Evolutionary conservation across 371 early-diverging fungal genomes (phyloP).

Genomic region (Syncephalastrum monosporum): DNA sequence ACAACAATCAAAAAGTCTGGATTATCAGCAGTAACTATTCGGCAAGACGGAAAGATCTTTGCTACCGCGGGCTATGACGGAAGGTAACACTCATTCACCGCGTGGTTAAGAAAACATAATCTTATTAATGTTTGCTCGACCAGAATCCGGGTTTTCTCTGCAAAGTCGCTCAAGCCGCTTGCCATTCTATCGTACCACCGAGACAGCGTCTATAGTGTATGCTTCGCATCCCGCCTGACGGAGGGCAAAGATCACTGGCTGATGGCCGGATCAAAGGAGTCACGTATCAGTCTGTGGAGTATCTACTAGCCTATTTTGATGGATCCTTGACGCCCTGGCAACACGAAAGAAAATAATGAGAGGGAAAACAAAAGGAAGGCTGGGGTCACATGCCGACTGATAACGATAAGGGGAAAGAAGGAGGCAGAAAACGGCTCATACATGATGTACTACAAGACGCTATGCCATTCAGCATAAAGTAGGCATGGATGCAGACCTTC

Average conservation of each 20-base stretch:
- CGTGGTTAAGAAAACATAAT: background rate
- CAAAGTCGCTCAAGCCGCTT: constrained; percentile 45
- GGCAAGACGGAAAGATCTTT: constrained; percentile 49
- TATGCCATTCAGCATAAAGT: too few relatives aligned
- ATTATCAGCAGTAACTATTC: constrained; percentile 34
- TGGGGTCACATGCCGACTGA: background rate
- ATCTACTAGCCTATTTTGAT: constrained; percentile 27
- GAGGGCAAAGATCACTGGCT: constrained; percentile 32
- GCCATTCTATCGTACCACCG: constrained; percentile 48
- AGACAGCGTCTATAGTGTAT: constrained; percentile 41
- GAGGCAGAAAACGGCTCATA: background rate
- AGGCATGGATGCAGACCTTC: too few relatives aligned
- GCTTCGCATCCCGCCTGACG: constrained; percentile 15
- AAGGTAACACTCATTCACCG: constrained; percentile 23
- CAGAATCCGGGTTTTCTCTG: constrained; percentile 51
- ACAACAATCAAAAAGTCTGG: constrained; percentile 41
- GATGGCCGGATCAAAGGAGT: constrained; percentile 41
- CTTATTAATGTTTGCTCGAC: background rate
- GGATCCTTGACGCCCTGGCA: background rate
- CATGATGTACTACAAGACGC: too few relatives aligned
- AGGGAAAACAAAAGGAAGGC: background rate
- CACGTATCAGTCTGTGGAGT: constrained; percentile 52
- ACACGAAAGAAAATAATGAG: background rate
- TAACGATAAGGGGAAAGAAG: constrained; percentile 3
- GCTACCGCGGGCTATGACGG: constrained; percentile 58